These are phyloP conservation scores for Dictyostelium firmibasis DNA, from an alignment of 78 protist species.

Conservation along the genomic window DNA sequence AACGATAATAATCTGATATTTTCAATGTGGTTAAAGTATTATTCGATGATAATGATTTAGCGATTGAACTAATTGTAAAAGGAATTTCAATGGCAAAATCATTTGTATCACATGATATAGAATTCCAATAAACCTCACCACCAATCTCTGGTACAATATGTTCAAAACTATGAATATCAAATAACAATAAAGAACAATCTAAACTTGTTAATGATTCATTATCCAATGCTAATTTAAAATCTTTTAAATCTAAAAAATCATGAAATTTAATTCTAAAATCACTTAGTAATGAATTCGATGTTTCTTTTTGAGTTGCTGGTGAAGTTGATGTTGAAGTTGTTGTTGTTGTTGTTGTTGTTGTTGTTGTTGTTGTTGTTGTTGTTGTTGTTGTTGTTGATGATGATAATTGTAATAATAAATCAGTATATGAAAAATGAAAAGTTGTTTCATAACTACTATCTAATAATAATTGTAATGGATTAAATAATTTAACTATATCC, in stretches of 20 bases:
- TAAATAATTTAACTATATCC: not conserved
- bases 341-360: not conserved
- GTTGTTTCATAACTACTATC: slow-evolving; percentile 3
- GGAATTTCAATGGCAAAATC: not conserved
- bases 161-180: not conserved
- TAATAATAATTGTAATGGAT: not conserved
- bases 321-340: not conserved
- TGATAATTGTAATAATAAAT: not conserved
- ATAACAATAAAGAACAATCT: not conserved
- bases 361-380: not conserved
- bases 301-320: not conserved
- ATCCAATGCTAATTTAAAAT: not conserved
- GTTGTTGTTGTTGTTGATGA: not conserved
- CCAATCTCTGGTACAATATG: not conserved
- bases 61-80: not conserved
- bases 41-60: not conserved
- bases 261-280: not conserved
- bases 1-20: not conserved
- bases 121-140: not conserved
- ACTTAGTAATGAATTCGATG: not conserved
- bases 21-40: not conserved
- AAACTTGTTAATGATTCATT: not conserved
- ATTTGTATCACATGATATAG: not conserved
- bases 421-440: not conserved
- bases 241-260: slow-evolving; percentile 4